phyloP scores from a whole-genome alignment of 352 stramenopile species.

The Phytophthora tubulina region DNA sequence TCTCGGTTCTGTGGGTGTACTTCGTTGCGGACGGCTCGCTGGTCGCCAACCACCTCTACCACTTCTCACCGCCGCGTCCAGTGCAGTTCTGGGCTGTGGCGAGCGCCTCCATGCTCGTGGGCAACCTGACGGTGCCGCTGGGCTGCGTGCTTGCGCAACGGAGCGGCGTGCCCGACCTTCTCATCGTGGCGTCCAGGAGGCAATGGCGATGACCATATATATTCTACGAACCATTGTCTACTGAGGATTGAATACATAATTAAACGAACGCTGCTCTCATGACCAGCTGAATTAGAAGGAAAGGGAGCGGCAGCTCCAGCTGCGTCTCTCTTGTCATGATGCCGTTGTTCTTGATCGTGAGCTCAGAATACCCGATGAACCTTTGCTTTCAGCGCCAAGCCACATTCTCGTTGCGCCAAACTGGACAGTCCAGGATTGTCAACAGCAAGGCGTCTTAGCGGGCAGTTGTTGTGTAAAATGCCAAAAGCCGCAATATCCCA shows the following conservation, averaged over 20 bases:
- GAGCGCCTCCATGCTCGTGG: constrained; percentile 42
- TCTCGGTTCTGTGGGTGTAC: constrained; percentile 45
- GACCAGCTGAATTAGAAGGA: too few relatives aligned
- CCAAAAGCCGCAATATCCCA: constrained; percentile 18
- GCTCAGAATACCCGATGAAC: too few relatives aligned
- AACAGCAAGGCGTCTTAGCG: neutral
- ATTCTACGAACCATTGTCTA: neutral
- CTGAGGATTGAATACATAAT: neutral
- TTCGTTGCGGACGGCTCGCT: constrained; percentile 41
- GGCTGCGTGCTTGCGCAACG: constrained; percentile 35
- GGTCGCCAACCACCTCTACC: constrained; percentile 47
- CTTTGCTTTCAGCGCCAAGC: too few relatives aligned
- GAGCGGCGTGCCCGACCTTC: constrained; percentile 34
- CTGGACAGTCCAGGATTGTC: neutral
- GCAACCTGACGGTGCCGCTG: constrained; percentile 42
- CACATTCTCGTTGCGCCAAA: neutral
- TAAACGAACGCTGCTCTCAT: too few relatives aligned
- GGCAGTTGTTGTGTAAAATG: neutral
- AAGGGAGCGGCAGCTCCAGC: too few relatives aligned
- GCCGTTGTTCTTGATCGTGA: too few relatives aligned
- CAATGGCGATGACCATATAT: constrained; percentile 2
- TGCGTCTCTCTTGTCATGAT: too few relatives aligned
- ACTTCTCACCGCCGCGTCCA: constrained; percentile 47
- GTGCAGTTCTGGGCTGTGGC: constrained; percentile 49
- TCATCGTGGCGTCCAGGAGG: constrained; percentile 19